Base-by-base conservation (phyloP, 2,329 filamentous ascomycete species). In the Colletotrichum phormii region DNA sequence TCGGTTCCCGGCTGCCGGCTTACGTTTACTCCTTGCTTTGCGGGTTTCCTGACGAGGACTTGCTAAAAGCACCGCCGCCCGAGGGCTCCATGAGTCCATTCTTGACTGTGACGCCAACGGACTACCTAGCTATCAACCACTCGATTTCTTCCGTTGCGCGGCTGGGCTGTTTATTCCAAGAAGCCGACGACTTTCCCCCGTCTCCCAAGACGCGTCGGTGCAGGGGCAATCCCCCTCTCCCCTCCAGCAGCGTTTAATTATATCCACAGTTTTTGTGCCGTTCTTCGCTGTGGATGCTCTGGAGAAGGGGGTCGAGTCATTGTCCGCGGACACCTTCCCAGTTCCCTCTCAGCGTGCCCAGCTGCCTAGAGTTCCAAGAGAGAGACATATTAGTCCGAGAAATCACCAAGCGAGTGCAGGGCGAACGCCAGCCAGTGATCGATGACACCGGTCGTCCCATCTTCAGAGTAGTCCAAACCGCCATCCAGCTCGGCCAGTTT, bases 201-300 rank as follows among this genome's bases (percentile, higher is more conserved):
- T 46, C 55, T 61, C 60, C 57, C 67, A 66, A 71, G 54, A 64
- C 70, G 65, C 59, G 65, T 72, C 46, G 31, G 54, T 72, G 31
- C 70, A 72, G 59, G 70, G 70, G 46, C 59, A 54, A 64, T 64
- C 70, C 65, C 58, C 18, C 18, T 60, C 42, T 55, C 42, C 54
- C 42, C 42, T 49, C 67, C n/a, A 55, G 62, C 60, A 37, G 26
- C 35, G 59, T n/a, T n/a, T 49, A 60, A 51, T 42, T 18, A 13
- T 42, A 42, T 15, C 70, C 60, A 54, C 29, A 55, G 37, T 42
- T 6, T 70, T 31, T 58, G 46, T 64, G 46, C 46, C 46, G 66
- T 31, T n/a, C 60, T 49, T 64, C 22, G 33, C 54, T 69, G 70
- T 70, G 70, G 70, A 64, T 72, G 66, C 70, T 70, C 70, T 72